These are phyloP conservation scores for Rhizopogon vesiculosus DNA, from an alignment of 768 basidiomycete genomes.

Conservation along the genomic window DNA sequence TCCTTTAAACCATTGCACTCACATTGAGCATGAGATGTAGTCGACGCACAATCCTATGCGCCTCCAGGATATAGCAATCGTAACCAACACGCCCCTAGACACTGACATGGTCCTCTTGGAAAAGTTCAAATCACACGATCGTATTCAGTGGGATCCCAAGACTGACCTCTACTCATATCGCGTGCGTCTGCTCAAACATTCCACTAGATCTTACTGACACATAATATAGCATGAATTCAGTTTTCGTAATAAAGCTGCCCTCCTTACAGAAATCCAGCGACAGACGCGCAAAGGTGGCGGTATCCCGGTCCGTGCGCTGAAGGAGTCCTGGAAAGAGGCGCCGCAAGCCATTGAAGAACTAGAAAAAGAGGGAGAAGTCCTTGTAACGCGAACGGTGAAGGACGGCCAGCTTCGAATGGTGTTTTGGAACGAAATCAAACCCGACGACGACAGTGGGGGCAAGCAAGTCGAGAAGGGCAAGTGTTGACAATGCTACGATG, in stretches of 20 bases:
- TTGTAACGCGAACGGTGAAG: slow-evolving; percentile 82
- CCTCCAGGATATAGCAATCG: slow-evolving; percentile 80
- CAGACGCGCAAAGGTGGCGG: slow-evolving; percentile 82
- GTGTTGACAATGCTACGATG: slow-evolving; percentile 10
- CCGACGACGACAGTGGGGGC: slow-evolving; percentile 66
- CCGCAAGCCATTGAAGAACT: slow-evolving; percentile 81
- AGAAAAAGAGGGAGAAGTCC: slow-evolving; percentile 84
- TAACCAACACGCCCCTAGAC: slow-evolving; percentile 73
- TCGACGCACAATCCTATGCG: slow-evolving; percentile 77
- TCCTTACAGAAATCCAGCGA: slow-evolving; percentile 82
- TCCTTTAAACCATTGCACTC: slow-evolving; percentile 4
- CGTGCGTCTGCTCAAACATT: slow-evolving; percentile 35
- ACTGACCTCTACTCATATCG: slow-evolving; percentile 86
- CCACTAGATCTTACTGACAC: slow-evolving; percentile 4
- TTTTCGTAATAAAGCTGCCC: slow-evolving; percentile 78
- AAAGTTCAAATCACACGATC: slow-evolving; percentile 79
- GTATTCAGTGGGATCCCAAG: slow-evolving; percentile 74
- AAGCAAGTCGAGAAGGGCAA: slow-evolving; percentile 76
- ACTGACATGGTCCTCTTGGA: slow-evolving; percentile 68
- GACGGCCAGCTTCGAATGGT: slow-evolving; percentile 82
- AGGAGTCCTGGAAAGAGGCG: slow-evolving; percentile 91
- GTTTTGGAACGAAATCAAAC: slow-evolving; percentile 87
- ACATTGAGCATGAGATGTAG: slow-evolving; percentile 27
- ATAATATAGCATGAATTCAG: slow-evolving; percentile 74
- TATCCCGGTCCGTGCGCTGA: slow-evolving; percentile 75